A percentile compares a stretch with the other conserved stretches of the same genome.
phyloP scores from a whole-genome alignment of 2,329 filamentous ascomycete genomes.

The Penicillium expansum region DNA sequence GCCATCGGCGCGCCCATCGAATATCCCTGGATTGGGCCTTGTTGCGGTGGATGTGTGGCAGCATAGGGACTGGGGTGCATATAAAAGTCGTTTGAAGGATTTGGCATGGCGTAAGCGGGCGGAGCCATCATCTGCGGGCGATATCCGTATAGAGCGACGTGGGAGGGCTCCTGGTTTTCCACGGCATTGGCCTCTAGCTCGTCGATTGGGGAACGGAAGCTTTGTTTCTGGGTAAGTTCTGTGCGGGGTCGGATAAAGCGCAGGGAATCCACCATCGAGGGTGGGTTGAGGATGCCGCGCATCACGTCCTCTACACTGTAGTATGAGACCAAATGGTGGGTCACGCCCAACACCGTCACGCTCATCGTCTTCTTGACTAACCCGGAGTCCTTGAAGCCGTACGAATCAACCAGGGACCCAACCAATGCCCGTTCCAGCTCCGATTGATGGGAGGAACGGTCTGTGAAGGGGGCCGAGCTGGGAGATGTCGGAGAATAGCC shows the following conservation, averaged over 20 bases:
- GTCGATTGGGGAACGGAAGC: slow-evolving; percentile 65
- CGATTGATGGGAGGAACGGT: slow-evolving; percentile 39
- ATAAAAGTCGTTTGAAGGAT: slow-evolving; percentile 37
- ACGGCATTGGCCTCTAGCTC: slow-evolving; percentile 51
- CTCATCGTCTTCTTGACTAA: slow-evolving; percentile 93
- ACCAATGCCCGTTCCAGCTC: slow-evolving; percentile 61
- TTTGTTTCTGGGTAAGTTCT: slow-evolving; percentile 61
- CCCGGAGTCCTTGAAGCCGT: slow-evolving; percentile 78
- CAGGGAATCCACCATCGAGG: slow-evolving; percentile 54
- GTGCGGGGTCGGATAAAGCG: slow-evolving; percentile 53
- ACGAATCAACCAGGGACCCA: slow-evolving; percentile 84
- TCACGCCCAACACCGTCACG: slow-evolving; percentile 68
- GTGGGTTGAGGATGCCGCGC: slow-evolving; percentile 57
- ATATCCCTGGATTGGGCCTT: slow-evolving; percentile 35
- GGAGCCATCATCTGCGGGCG: slow-evolving; percentile 38
- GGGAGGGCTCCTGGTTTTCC: slow-evolving; percentile 41
- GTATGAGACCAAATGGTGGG: slow-evolving; percentile 85
- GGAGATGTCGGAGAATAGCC: slow-evolving; percentile 42
- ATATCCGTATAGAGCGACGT: slow-evolving; percentile 42
- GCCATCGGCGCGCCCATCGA: slow-evolving; percentile 35
- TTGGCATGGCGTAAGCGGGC: slow-evolving; percentile 37
- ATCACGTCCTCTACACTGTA: slow-evolving; percentile 80
- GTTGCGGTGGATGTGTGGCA: slow-evolving; percentile 35
- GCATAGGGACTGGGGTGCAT: slow-evolving; percentile 35
- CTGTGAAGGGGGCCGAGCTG: slow-evolving; percentile 30